phyloP scores from a whole-genome alignment of 1,139 yeast genomes.

The Diutina pseudorugosa region DNA sequence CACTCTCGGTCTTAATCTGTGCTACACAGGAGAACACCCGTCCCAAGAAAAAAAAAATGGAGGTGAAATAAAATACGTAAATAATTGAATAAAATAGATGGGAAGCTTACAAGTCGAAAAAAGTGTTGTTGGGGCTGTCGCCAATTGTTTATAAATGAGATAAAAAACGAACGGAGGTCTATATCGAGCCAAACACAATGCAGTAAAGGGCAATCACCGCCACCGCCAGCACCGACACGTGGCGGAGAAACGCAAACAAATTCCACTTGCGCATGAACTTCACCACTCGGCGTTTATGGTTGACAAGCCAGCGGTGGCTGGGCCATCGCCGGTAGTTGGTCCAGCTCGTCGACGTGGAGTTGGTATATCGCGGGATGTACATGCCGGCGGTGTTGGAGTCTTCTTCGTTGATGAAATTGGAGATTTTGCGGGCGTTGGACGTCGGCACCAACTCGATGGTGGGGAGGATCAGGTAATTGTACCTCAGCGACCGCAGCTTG shows the following conservation, averaged over 20 bases:
- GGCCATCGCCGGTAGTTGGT: not conserved
- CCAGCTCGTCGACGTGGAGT: conserved; percentile 6
- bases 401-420: conserved; percentile 11
- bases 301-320: not conserved
- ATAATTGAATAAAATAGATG: too few species aligned
- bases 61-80: too few species aligned
- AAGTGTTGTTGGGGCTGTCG: too few species aligned
- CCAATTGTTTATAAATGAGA: not conserved
- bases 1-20: too few species aligned
- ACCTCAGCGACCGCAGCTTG: conserved; percentile 14
- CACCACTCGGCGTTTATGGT: not conserved
- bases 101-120: too few species aligned
- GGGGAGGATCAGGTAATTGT: conserved; percentile 12
- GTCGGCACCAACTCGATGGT: conserved; percentile 7
- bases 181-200: conserved; percentile 2
- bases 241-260: conserved; percentile 9
- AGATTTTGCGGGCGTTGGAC: conserved; percentile 10
- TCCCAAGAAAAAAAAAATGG: not conserved
- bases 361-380: conserved; percentile 9
- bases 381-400: conserved; percentile 7
- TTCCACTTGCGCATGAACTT: conserved; percentile 10
- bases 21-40: too few species aligned
- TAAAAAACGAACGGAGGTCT: too few species aligned
- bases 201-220: not conserved
- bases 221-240: conserved; percentile 3